Base-by-base conservation (phyloP, 2,329 filamentous ascomycete genomes). In the Fusarium concolor region DNA sequence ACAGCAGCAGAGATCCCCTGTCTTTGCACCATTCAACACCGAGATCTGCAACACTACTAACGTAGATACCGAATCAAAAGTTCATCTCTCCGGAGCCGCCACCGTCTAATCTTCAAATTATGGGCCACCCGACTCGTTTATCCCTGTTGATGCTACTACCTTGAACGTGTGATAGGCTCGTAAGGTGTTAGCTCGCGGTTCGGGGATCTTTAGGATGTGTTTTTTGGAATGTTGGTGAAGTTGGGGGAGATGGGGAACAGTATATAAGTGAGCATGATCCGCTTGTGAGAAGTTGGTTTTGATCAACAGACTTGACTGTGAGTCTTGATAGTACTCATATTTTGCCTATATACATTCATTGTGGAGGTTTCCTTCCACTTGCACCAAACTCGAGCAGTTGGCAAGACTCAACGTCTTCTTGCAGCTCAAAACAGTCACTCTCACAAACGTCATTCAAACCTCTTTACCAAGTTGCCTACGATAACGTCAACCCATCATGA, bases 151-250 rank as follows among this genome's bases (percentile, higher is more conserved):
- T 45, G 20, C 37, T 43, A 28, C 31, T 62, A 38, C 49, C 39
- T 18, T 35, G 12, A 22, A 20, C 12, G 12, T 39, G 44, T 69
- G 56, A 52, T 69, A 65, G 59, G 65, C 10, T 39, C 38, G 20
- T n/a, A 26, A 33, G 22, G 28, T 15, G 20, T 22, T 38, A 31
- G 29, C 52, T 67, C 44, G 33, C 51, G 35, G 51, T 59, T 72
- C 67, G 70, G 70, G 26, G 70, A 72, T 66, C 58, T 58, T 58
- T 39, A 38, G 43, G 42, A 50, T 29, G 26, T 50, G 26, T 26
- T 24, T 24, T 45, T 41, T 56, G 14, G 15, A 55, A 60, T 71
- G 57, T 62, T 69, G 56, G 46, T 72, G 50, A 67, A 50, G 64
- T 58, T 60, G 24, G 31, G 35, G 41, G 44, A 33, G n/a, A 26